Conservation (phyloP, 2,329 filamentous ascomycete species). For the Rhytidhysteron rufulum region DNA sequence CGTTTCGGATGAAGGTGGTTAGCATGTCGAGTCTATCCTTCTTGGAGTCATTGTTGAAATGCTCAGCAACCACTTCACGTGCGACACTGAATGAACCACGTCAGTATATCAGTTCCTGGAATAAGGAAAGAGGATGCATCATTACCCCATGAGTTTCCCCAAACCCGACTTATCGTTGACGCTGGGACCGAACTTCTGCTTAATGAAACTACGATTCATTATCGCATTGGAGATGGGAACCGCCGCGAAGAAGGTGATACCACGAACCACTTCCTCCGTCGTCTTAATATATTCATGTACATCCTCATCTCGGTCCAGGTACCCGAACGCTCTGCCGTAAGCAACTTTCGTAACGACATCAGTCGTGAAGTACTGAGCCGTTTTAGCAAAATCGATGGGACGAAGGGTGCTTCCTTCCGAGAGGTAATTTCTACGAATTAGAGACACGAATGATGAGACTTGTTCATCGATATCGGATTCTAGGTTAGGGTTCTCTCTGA, state of each 20-base stretch:
- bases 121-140: background rate
- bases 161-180: constrained; percentile 37
- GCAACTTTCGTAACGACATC: constrained; percentile 53
- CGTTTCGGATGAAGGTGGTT: constrained; percentile 48
- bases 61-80: constrained; percentile 41
- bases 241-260: background rate
- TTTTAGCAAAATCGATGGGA: constrained; percentile 41
- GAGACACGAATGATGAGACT: constrained; percentile 40
- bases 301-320: constrained; percentile 46
- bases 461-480: constrained; percentile 47
- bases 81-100: constrained; percentile 27
- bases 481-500: constrained; percentile 49
- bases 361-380: constrained; percentile 51
- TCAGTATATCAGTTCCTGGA: background rate
- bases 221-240: constrained; percentile 6
- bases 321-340: constrained; percentile 50
- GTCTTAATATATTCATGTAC: constrained; percentile 42
- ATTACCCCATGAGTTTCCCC: constrained; percentile 28
- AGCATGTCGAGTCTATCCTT: constrained; percentile 51
- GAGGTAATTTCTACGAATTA: constrained; percentile 46
- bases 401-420: constrained; percentile 23
- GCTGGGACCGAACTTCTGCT: constrained; percentile 6
- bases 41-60: constrained; percentile 41
- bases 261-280: constrained; percentile 27
- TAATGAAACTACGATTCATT: constrained; percentile 7